Base-by-base conservation (phyloP, 2,329 filamentous ascomycete species). In the Sporothrix globosa region DNA sequence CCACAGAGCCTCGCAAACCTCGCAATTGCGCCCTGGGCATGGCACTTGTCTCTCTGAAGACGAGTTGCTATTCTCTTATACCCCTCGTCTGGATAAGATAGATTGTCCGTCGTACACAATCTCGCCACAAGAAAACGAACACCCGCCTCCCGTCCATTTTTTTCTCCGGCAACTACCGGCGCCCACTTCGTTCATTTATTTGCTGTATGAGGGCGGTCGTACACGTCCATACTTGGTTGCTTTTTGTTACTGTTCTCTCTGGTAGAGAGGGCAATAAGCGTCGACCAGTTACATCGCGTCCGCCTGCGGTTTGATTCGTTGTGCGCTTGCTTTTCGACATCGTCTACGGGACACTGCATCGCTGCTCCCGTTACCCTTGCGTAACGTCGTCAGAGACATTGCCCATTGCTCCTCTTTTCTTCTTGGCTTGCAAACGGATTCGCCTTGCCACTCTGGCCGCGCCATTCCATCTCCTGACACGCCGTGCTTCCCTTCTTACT, bases 101-200 rank as follows among this genome's bases (percentile, higher is more conserved):
- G 56, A 68, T 71, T 71, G 67, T 56, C 27, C 48, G 69, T 65
- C 71, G 66, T 65, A 65, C 61, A 50, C 34, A 41, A 67, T 41
- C 71, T 67, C 50, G 68, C 52, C 56, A 52, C 71, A 27, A 56
- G 53, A 54, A 52, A 69, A 65, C 69, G 66, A 27, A 21, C 63
- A 63, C 27, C 67, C 69, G 63, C 44, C 7, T 69, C 48, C 63
- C 21, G 34, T 50, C 67, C 30, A 63, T 44, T 69, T n/a, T n/a
- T 0, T 14, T 69, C 46, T 27, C 46, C 30, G 68, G 48, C 56
- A 67, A 34, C 65, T 50, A 58, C 44, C 46, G 11, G 44, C 24
- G 44, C 24, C 21, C 24, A 50, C 41, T 48, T 30, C 61, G 41
- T 44, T 65, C 39, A 46, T 46, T n/a, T 65, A 48, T 34, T 65